A percentile compares a stretch with the other conserved stretches of the same genome.
Evolutionary conservation across 257 asterid genomes (phyloP).

Genomic region (Scutellaria galericulata): DNA sequence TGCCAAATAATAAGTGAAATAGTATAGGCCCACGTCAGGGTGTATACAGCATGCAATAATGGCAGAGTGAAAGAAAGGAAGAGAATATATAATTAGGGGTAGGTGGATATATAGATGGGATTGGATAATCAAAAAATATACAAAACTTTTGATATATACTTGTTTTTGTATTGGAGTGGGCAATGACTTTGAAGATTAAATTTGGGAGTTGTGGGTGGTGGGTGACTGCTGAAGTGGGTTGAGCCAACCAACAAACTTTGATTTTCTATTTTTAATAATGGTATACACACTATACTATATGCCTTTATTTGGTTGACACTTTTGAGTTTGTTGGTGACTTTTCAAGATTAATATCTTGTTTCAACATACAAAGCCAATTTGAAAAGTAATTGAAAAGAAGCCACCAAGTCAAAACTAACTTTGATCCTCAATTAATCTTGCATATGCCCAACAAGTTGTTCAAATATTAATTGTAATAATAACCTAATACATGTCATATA

Average conservation of each 20-base stretch:
- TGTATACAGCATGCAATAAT: slow-evolving; percentile 3
- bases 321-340: neutral
- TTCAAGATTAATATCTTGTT: slow-evolving; percentile 22
- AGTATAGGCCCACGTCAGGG: slow-evolving; percentile 23
- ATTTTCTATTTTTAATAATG: neutral
- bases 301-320: slow-evolving; percentile 33
- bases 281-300: neutral
- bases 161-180: slow-evolving; percentile 43
- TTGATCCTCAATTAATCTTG: slow-evolving; percentile 8
- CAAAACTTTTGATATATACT: slow-evolving; percentile 36
- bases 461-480: no score
- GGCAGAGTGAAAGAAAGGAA: slow-evolving; percentile 4
- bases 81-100: slow-evolving; percentile 4
- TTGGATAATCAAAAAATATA: slow-evolving; percentile 45
- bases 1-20: neutral
- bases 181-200: slow-evolving; percentile 40
- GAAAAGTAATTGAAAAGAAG: neutral
- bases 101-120: slow-evolving; percentile 49
- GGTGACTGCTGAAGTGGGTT: slow-evolving; percentile 48
- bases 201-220: slow-evolving; percentile 40
- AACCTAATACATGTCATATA: no score
- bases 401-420: slow-evolving; percentile 20
- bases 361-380: slow-evolving; percentile 30
- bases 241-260: slow-evolving; percentile 42
- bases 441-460: neutral